These are phyloP conservation scores for Eutrema japonicum DNA, from an alignment of 345 rosid species.

Conservation along the genomic window DNA sequence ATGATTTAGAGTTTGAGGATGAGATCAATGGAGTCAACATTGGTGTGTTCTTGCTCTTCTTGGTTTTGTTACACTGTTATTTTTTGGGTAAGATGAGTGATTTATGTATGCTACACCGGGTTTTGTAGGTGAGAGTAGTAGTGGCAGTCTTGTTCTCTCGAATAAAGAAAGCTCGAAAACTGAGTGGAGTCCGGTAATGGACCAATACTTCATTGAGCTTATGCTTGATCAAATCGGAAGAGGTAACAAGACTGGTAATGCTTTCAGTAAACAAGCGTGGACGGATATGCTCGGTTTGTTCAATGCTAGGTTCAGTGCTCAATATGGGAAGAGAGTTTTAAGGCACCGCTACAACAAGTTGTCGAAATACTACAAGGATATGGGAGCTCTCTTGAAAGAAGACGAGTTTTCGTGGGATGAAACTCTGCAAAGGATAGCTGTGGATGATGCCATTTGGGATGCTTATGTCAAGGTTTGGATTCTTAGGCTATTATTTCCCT, in stretches of 20 bases:
- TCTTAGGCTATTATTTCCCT: not conserved
- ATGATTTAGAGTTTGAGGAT: slow-evolving; percentile 78
- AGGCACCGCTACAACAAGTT: slow-evolving; percentile 78
- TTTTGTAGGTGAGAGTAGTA: slow-evolving; percentile 59
- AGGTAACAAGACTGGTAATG: slow-evolving; percentile 63
- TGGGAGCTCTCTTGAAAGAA: slow-evolving; percentile 55
- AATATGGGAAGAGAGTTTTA: slow-evolving; percentile 77
- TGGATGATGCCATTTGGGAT: slow-evolving; percentile 73
- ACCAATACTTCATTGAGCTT: slow-evolving; percentile 72
- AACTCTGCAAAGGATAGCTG: slow-evolving; percentile 55
- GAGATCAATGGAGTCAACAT: slow-evolving; percentile 56
- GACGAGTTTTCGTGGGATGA: slow-evolving; percentile 83
- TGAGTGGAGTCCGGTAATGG: slow-evolving; percentile 81
- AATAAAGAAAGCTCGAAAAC: slow-evolving; percentile 61
- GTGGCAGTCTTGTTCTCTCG: slow-evolving; percentile 32
- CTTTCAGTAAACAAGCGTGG: slow-evolving; percentile 86
- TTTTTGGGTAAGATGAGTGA: not conserved
- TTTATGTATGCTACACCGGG: not conserved
- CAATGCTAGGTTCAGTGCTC: slow-evolving; percentile 68
- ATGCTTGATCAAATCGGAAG: slow-evolving; percentile 76
- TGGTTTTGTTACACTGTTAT: not conserved
- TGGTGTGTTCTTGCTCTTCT: slow-evolving; percentile 48
- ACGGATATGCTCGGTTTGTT: slow-evolving; percentile 73
- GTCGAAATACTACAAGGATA: slow-evolving; percentile 65
- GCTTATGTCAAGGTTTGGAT: slow-evolving; percentile 62